Conservation (phyloP, 805 yeast species). For the Pichia pseudocactophila region DNA sequence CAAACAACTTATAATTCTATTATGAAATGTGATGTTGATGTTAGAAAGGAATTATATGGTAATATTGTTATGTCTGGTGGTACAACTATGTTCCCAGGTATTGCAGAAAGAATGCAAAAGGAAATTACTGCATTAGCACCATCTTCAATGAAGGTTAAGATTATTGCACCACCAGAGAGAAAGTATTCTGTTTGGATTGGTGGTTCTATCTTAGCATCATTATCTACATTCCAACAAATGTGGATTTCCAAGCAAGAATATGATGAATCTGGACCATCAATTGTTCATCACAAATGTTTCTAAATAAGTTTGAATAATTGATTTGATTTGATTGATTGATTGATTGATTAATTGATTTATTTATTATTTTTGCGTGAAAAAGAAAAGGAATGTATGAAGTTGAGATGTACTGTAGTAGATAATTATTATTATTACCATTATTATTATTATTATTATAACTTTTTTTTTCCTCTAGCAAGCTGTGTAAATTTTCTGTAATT, state of each 20-base stretch:
- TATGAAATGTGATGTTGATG: slow-evolving; percentile 98
- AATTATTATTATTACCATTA: slow-evolving; percentile 3
- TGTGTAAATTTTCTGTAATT: no score
- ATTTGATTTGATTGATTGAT: slow-evolving; percentile 1
- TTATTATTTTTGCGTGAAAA: neutral
- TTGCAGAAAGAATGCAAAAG: slow-evolving; percentile 99
- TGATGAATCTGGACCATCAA: slow-evolving; percentile 99
- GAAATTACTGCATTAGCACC: slow-evolving; percentile 99
- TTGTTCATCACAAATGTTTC: slow-evolving; percentile 94
- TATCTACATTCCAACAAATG: slow-evolving; percentile 99
- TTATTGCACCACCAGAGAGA: slow-evolving; percentile 98
- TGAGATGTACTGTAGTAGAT: slow-evolving; percentile 2
- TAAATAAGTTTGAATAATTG: no score
- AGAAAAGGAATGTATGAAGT: neutral
- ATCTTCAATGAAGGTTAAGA: slow-evolving; percentile 99
- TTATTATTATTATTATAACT: slow-evolving; percentile 1
- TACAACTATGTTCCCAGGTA: slow-evolving; percentile 99
- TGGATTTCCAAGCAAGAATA: slow-evolving; percentile 99
- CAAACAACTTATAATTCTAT: slow-evolving; percentile 93
- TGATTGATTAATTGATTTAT: neutral
- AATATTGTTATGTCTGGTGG: slow-evolving; percentile 99
- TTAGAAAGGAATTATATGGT: slow-evolving; percentile 97
- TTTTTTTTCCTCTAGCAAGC: neutral
- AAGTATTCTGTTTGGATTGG: slow-evolving; percentile 99
- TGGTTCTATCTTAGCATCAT: slow-evolving; percentile 98